Percentiles rank a stretch among this genome's conserved stretches.
Conservation (phyloP, 768 basidiomycete species). For the Kwoniella mangroviensis region DNA sequence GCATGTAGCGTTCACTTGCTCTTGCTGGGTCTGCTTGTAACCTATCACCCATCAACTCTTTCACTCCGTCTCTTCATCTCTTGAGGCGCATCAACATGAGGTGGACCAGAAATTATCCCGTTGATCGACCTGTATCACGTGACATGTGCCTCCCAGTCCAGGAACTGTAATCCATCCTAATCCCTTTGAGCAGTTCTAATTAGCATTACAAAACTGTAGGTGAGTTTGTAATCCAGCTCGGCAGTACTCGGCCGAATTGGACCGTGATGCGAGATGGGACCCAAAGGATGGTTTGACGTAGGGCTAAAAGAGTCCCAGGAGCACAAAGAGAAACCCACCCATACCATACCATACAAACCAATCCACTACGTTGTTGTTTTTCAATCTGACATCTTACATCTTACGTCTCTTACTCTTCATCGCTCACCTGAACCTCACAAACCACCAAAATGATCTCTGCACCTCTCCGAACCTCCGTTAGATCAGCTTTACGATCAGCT, state of each 20-base stretch:
- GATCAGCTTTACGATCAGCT: conserved; percentile 26
- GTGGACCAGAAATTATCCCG: conserved; percentile 23
- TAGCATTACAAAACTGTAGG: neutral
- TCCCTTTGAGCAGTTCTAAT: conserved; percentile 5
- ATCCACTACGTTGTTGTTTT: neutral
- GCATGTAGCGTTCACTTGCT: too few species aligned
- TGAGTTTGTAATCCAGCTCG: conserved; percentile 5
- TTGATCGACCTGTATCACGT: conserved; percentile 3
- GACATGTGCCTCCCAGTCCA: neutral
- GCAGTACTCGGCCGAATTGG: conserved; percentile 30
- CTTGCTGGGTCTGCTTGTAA: neutral
- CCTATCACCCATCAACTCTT: neutral
- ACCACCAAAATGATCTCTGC: conserved; percentile 36
- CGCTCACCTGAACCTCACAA: neutral
- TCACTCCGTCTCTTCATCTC: neutral
- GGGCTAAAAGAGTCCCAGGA: neutral
- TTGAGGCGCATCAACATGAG: neutral
- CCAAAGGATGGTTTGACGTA: neutral
- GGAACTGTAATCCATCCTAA: neutral
- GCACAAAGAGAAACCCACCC: conserved; percentile 5
- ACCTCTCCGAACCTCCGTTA: conserved; percentile 30
- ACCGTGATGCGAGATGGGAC: neutral
- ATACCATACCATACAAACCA: neutral
- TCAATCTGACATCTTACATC: neutral
- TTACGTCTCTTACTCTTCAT: neutral